Evolutionary conservation across 1,284 basidiomycete genomes (phyloP).

Genomic region (Takashimella tepidaria): DNA sequence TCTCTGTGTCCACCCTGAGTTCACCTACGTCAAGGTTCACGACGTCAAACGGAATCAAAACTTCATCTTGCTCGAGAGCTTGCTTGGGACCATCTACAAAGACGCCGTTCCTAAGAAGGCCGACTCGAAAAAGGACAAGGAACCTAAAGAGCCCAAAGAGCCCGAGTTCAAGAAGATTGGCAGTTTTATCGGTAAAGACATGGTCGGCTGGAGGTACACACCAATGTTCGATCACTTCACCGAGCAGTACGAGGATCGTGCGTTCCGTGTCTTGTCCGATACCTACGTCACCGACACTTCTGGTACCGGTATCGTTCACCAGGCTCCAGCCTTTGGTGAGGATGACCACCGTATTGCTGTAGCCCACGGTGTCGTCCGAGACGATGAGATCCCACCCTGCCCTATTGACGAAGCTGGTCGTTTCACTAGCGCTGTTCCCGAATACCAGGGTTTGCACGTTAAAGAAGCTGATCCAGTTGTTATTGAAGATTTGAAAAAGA

Average conservation of each 20-base stretch:
- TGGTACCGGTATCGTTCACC: slow-evolving; percentile 98
- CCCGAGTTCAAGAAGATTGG: slow-evolving; percentile 91
- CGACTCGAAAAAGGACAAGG: slow-evolving; percentile 59
- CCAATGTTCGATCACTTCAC: slow-evolving; percentile 96
- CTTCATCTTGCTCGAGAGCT: slow-evolving; percentile 86
- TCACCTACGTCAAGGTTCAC: slow-evolving; percentile 95
- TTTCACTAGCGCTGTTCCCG: slow-evolving; percentile 84
- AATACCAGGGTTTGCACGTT: slow-evolving; percentile 85
- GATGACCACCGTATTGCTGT: slow-evolving; percentile 95
- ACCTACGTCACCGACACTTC: slow-evolving; percentile 90
- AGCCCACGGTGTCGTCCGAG: slow-evolving; percentile 69
- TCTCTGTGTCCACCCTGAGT: slow-evolving; percentile 93
- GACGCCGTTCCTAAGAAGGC: slow-evolving; percentile 59
- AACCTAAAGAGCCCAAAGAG: slow-evolving; percentile 61
- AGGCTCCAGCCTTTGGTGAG: slow-evolving; percentile 97
- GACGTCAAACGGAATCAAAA: slow-evolving; percentile 83
- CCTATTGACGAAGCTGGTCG: slow-evolving; percentile 85
- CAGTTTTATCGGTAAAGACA: slow-evolving; percentile 79
- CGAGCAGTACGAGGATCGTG: slow-evolving; percentile 86
- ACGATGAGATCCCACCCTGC: slow-evolving; percentile 91
- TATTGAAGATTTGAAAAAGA: slow-evolving; percentile 83
- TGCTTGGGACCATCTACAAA: slow-evolving; percentile 89
- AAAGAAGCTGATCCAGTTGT: slow-evolving; percentile 96
- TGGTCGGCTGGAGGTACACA: slow-evolving; percentile 95
- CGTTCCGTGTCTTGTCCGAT: slow-evolving; percentile 85